Evolutionary conservation across 331 rosid genomes (phyloP).

Genomic region (Quercus tomentella): DNA sequence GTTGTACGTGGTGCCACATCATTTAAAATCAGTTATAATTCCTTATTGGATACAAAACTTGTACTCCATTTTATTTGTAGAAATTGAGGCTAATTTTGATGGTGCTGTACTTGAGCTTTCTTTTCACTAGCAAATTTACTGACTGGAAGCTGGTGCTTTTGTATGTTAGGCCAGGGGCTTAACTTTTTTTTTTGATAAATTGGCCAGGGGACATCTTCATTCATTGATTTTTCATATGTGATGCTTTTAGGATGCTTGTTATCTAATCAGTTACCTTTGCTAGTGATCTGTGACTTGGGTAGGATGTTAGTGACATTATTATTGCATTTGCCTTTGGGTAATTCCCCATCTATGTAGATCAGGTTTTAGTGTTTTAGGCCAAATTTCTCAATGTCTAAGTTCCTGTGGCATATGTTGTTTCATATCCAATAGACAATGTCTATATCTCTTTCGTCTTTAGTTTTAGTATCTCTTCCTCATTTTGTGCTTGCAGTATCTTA

Average conservation of each 20-base stretch:
- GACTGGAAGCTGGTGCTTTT: not conserved
- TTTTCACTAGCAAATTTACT: not conserved
- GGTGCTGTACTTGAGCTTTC: not conserved
- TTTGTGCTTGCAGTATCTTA: not conserved
- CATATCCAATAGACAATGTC: not conserved
- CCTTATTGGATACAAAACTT: not conserved
- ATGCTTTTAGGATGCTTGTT: not conserved
- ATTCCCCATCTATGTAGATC: not conserved
- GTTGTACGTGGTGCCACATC: too few relatives aligned
- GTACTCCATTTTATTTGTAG: not conserved
- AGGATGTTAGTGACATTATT: not conserved
- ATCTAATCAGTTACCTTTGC: not conserved
- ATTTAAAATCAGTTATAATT: too few relatives aligned
- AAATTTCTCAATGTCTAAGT: not conserved
- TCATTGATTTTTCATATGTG: not conserved
- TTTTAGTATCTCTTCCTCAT: not conserved
- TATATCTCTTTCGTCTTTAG: not conserved
- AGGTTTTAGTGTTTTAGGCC: not conserved
- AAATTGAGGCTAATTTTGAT: not conserved
- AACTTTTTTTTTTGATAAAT: too few relatives aligned
- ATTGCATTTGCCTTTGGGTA: not conserved
- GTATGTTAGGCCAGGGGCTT: not conserved
- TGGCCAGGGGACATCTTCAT: not conserved
- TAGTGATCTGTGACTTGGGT: not conserved
- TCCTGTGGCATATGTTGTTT: not conserved